Conservation (phyloP, 352 stramenopile species). For the Pythium biforme region DNA sequence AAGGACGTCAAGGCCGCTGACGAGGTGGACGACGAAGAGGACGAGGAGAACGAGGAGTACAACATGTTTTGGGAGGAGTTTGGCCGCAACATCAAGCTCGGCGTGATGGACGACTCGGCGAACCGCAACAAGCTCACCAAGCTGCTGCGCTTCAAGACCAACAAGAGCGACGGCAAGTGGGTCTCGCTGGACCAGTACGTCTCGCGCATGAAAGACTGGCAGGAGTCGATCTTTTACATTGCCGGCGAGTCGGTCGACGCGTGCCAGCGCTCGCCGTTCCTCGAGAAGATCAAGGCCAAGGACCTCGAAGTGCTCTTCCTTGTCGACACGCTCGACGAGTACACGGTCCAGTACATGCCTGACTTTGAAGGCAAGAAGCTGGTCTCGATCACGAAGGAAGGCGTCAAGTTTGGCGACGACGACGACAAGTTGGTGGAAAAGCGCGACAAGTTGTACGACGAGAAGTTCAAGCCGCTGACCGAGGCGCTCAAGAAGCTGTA, state of each 20-base stretch:
- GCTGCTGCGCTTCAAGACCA: conserved; percentile 97
- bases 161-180: conserved; percentile 90
- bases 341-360: conserved; percentile 93
- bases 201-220: conserved; percentile 97
- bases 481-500: conserved; percentile 97
- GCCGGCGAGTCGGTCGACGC: conserved; percentile 92
- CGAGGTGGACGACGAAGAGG: conserved; percentile 50
- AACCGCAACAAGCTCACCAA: conserved; percentile 96
- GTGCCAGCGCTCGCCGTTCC: conserved; percentile 94
- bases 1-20: conserved; percentile 77
- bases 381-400: conserved; percentile 97
- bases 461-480: conserved; percentile 95
- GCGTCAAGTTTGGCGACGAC: conserved; percentile 98
- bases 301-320: conserved; percentile 98
- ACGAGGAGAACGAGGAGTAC: conserved; percentile 90
- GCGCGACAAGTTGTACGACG: conserved; percentile 95
- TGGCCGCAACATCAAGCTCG: conserved; percentile 98
- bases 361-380: conserved; percentile 96
- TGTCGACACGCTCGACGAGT: conserved; percentile 98
- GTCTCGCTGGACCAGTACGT: conserved; percentile 97
- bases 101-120: conserved; percentile 96
- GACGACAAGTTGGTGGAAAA: conserved; percentile 95
- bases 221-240: conserved; percentile 99
- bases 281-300: conserved; percentile 97
- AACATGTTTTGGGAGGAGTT: conserved; percentile 99